A percentile compares a stretch with the other conserved stretches of the same genome.
Evolutionary conservation across 352 stramenopile genomes (phyloP).

Genomic region (Phytophthora pistaciae): DNA sequence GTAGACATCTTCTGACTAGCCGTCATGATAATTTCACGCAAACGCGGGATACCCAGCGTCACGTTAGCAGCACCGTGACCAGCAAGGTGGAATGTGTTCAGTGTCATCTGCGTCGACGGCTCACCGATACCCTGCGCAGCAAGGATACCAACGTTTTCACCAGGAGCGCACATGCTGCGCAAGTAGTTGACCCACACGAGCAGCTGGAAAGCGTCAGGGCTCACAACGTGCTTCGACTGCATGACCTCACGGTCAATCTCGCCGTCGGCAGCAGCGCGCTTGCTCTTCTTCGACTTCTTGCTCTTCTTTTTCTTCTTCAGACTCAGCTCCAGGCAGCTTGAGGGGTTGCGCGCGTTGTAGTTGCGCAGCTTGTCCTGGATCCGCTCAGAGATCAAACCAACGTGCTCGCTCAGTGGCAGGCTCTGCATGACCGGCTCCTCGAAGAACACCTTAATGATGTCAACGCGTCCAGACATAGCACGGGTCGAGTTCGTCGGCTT

Average conservation of each 20-base stretch:
- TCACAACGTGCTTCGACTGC: constrained; percentile 81
- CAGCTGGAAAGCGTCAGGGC: constrained; percentile 88
- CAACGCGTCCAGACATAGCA: constrained; percentile 83
- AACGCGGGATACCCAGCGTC: constrained; percentile 98
- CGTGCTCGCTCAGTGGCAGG: constrained; percentile 86
- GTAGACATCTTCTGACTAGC: constrained; percentile 97
- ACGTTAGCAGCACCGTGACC: constrained; percentile 99
- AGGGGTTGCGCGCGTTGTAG: constrained; percentile 87
- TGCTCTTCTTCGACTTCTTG: constrained; percentile 83
- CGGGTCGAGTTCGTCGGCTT: constrained; percentile 72
- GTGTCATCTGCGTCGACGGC: constrained; percentile 99
- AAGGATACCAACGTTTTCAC: constrained; percentile 98
- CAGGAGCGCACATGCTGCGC: constrained; percentile 95
- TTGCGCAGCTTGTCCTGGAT: constrained; percentile 81
- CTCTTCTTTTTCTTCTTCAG: constrained; percentile 63
- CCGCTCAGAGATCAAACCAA: constrained; percentile 89
- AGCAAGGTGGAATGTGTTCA: constrained; percentile 99
- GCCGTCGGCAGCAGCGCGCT: constrained; percentile 33
- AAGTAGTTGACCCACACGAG: constrained; percentile 99
- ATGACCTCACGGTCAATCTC: constrained; percentile 79
- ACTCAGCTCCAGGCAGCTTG: constrained; percentile 62
- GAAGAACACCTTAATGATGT: constrained; percentile 76
- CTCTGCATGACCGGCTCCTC: constrained; percentile 91
- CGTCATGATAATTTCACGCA: constrained; percentile 99
- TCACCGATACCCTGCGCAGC: constrained; percentile 99